Percentiles rank a stretch among this genome's conserved stretches.
Conservation (phyloP, 1,284 basidiomycete species). For the Rhodotorula sp. region DNA sequence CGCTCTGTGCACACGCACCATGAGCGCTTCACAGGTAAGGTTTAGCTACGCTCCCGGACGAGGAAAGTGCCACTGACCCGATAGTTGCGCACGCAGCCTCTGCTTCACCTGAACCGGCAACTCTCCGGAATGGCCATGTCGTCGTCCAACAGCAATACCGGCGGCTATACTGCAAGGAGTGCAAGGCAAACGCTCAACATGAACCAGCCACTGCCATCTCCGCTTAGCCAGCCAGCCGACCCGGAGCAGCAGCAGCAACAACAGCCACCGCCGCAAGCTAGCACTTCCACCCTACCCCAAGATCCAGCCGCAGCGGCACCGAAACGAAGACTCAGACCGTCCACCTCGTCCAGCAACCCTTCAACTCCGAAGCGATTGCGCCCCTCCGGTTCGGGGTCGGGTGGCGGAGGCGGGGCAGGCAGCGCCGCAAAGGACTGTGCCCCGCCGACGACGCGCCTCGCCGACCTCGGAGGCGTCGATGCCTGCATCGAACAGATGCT, state of each 20-base stretch:
- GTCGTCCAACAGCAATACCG: conserved; percentile 3
- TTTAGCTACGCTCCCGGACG: too few relatives aligned
- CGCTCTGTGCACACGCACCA: background rate
- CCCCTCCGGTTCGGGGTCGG: conserved; percentile 9
- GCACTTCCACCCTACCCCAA: background rate
- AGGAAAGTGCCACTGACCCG: too few relatives aligned
- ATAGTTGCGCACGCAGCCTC: conserved; percentile 4
- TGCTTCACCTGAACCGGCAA: conserved; percentile 41
- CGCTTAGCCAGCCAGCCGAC: background rate
- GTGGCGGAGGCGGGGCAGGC: background rate
- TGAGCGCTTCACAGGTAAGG: conserved; percentile 18
- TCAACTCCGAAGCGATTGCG: conserved; percentile 35
- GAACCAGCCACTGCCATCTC: conserved; percentile 35
- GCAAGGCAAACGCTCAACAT: conserved; percentile 37
- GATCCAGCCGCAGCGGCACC: background rate
- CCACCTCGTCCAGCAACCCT: conserved; percentile 26
- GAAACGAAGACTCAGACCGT: conserved; percentile 36
- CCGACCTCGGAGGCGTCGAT: conserved; percentile 84
- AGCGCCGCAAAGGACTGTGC: background rate
- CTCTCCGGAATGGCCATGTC: conserved; percentile 34
- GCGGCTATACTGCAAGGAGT: background rate
- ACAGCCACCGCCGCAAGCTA: background rate
- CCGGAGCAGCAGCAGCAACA: background rate
- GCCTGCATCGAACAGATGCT: conserved; percentile 85
- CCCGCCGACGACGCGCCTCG: conserved; percentile 52